Conservation (phyloP, 2,329 filamentous ascomycete species). For the Cladosporium sp. region DNA sequence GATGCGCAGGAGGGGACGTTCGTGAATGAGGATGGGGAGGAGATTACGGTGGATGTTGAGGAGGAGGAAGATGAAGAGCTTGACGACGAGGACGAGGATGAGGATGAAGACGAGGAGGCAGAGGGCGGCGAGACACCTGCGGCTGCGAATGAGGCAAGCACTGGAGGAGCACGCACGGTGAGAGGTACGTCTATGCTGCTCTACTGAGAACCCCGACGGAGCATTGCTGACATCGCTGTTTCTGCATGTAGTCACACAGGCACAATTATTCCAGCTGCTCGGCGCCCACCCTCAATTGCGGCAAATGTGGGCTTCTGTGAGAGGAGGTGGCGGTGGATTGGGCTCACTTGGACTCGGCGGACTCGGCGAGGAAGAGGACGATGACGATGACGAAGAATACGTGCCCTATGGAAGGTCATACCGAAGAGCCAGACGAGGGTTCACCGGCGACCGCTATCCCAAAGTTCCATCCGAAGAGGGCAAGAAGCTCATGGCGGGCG, state of each 20-base stretch:
- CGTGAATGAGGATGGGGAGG: conserved; percentile 31
- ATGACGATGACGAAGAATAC: conserved; percentile 38
- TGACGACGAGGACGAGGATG: conserved; percentile 31
- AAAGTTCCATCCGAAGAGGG: conserved; percentile 81
- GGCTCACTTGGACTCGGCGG: conserved; percentile 34
- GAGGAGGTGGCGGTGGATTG: conserved; percentile 29
- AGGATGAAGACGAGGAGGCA: conserved; percentile 34
- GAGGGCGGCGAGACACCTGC: neutral
- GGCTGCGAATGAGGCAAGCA: neutral
- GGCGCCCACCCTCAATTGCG: neutral
- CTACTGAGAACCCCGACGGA: neutral
- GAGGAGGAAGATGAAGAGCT: conserved; percentile 37
- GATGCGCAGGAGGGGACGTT: conserved; percentile 43
- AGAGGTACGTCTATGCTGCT: neutral
- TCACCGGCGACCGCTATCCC: conserved; percentile 63
- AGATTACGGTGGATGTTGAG: conserved; percentile 31
- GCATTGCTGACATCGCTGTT: neutral
- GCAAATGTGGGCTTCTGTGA: neutral
- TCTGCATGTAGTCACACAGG: conserved; percentile 45
- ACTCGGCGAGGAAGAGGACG: conserved; percentile 43
- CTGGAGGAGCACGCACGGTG: conserved; percentile 2
- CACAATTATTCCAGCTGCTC: conserved; percentile 57
- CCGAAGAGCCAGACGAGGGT: conserved; percentile 50
- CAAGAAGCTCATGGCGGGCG: conserved; percentile 75
- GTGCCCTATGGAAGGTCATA: conserved; percentile 9